Evolutionary conservation across 2,329 filamentous ascomycete genomes (phyloP), one percentile per base, ranked within the genome.

Genomic region (Fusarium equiseti): DNA sequence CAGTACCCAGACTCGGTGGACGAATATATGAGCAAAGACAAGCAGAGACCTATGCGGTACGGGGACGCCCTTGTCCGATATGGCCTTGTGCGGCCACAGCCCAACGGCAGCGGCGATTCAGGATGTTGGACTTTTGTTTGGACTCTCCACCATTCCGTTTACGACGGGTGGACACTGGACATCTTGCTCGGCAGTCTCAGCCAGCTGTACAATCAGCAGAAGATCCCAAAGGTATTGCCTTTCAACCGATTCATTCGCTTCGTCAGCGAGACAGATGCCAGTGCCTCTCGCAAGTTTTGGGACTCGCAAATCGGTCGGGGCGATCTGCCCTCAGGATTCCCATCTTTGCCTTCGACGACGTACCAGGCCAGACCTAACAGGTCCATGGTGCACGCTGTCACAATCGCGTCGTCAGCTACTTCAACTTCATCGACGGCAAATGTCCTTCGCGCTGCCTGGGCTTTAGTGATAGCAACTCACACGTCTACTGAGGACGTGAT

Each of bases 401-500:
- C 42, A 55, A 55, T 55, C 42, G 52, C 52, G 20, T 45, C 52
- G 16, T 55, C 52, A 55, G 52, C 52, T 45, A 27, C 40, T 45
- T 55, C 52, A 55, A 55, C 52, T 55, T 55, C 52, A 27, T 55
- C 52, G 22, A 55, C 52, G 29, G 52, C 52, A 55, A 55, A 55
- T 55, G 52, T 55, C 40, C 52, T 55, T 45, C 52, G 52, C 52
- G 52, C 52, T 55, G 57, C 57, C 26, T 60, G 57, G 57, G 57
- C 57, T 60, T 29, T 60, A 24, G 29, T 60, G 20, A 31, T 53
- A 53, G 57, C 38, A 53, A 53, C 48, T 44, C 49, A 53, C 48
- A 53, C 49, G 29, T 53, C 49, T 45, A 60, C 64, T 10, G 51
- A 56, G 22, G 64, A 67, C 42, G 55, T 64, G 18, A 53, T 64